These are phyloP conservation scores for Tricladium varicosporioides DNA, from an alignment of 2,329 filamentous ascomycete genomes.

Conservation along the genomic window DNA sequence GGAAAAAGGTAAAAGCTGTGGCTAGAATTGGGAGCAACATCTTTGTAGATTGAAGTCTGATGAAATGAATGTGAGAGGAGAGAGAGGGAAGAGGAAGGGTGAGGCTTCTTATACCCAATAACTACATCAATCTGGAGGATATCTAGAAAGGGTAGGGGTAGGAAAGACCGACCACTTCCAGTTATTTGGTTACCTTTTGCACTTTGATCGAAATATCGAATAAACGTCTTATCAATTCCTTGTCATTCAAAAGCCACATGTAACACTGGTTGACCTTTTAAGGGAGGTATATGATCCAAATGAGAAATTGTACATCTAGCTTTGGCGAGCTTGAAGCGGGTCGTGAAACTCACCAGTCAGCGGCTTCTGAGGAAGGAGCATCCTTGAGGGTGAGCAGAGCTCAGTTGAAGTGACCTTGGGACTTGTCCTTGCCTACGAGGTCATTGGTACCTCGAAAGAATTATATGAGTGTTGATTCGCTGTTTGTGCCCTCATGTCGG, in stretches of 20 bases:
- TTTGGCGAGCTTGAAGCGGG: neutral
- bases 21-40: slow-evolving; percentile 3
- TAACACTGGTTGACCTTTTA: no score
- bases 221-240: no score
- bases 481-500: neutral
- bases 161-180: no score
- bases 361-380: neutral
- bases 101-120: neutral
- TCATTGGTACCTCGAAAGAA: neutral
- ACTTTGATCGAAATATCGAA: no score
- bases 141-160: no score
- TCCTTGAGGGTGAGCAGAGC: neutral
- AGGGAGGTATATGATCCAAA: neutral
- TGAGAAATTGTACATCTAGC: neutral
- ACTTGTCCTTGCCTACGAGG: neutral
- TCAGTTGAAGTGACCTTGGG: neutral
- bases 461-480: neutral
- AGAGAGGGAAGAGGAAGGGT: neutral
- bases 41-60: neutral
- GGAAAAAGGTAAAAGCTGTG: neutral
- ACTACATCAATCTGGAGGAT: no score
- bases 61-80: neutral
- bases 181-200: no score
- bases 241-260: no score
- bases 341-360: neutral